phyloP scores from a whole-genome alignment of 176 grass and related monocot species.

The Stipa capillata region DNA sequence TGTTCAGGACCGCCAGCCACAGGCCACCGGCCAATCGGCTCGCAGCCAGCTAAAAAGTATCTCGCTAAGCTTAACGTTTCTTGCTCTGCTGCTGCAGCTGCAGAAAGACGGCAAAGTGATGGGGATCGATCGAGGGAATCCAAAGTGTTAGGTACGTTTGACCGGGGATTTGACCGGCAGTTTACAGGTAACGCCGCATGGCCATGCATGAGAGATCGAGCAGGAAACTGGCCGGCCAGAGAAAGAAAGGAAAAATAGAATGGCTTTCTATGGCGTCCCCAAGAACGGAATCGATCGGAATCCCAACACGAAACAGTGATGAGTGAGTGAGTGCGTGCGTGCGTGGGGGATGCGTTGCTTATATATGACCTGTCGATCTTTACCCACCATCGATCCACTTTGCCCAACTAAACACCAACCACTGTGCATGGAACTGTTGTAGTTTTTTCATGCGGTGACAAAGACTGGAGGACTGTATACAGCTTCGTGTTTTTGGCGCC shows the following conservation, averaged over 20 bases:
- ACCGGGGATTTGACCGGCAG: constrained; percentile 16
- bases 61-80: neutral
- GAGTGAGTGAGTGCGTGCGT: neutral
- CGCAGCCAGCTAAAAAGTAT: neutral
- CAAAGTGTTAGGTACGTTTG: constrained; percentile 15
- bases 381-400: neutral
- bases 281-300: constrained; percentile 6
- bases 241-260: neutral
- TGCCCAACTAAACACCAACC: neutral
- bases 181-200: neutral
- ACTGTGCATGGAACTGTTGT: neutral
- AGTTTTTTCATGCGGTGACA: neutral
- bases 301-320: constrained; percentile 7
- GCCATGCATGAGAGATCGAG: neutral
- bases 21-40: neutral
- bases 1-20: neutral
- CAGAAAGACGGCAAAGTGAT: constrained; percentile 7
- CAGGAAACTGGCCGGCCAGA: neutral
- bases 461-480: neutral
- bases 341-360: neutral
- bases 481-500: neutral
- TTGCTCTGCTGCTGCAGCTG: neutral
- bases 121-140: neutral
- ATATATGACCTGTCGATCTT: neutral
- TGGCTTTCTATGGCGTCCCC: neutral